A percentile compares a stretch with the other conserved stretches of the same genome.
phyloP scores from a whole-genome alignment of 169 alveolate species.

The Eimeria acervulina region DNA sequence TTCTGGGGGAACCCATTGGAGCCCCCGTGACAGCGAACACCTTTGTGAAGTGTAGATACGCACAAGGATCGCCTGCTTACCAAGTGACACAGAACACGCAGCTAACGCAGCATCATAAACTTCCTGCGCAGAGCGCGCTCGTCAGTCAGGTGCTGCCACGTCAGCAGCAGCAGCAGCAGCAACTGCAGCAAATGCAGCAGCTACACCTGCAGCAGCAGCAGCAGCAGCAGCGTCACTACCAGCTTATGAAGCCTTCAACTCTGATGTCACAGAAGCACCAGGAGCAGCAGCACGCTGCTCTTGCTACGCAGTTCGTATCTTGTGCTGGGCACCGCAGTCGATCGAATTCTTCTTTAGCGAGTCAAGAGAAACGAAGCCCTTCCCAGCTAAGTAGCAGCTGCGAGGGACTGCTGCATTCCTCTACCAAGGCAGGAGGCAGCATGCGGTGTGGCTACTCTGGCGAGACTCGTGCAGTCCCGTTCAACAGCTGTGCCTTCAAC shows the following conservation, averaged over 20 bases:
- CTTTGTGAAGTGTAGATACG: neutral
- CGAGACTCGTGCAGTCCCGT: neutral
- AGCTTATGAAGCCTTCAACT: neutral
- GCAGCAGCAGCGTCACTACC: neutral
- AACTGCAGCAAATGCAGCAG: neutral
- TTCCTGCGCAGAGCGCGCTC: neutral
- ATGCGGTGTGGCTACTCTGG: neutral
- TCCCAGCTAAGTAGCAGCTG: neutral
- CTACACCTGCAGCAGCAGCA: constrained; percentile 10
- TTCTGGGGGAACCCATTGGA: neutral
- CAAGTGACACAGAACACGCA: neutral
- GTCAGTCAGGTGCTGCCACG: neutral
- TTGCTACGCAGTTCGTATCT: neutral
- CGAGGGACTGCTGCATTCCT: neutral
- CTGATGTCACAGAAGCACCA: neutral
- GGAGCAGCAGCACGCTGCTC: neutral
- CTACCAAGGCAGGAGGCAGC: neutral
- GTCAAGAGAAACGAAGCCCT: neutral
- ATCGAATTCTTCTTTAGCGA: constrained; percentile 19
- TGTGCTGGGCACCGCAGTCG: neutral
- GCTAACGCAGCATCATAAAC: neutral
- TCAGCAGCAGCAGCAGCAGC: neutral
- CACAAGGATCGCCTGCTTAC: neutral
- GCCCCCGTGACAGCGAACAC: neutral
- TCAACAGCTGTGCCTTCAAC: neutral